A percentile compares a stretch with the other conserved stretches of the same genome.
These are phyloP conservation scores for Heterobasidion irregulare DNA, from an alignment of 1,284 basidiomycete genomes.

Conservation along the genomic window DNA sequence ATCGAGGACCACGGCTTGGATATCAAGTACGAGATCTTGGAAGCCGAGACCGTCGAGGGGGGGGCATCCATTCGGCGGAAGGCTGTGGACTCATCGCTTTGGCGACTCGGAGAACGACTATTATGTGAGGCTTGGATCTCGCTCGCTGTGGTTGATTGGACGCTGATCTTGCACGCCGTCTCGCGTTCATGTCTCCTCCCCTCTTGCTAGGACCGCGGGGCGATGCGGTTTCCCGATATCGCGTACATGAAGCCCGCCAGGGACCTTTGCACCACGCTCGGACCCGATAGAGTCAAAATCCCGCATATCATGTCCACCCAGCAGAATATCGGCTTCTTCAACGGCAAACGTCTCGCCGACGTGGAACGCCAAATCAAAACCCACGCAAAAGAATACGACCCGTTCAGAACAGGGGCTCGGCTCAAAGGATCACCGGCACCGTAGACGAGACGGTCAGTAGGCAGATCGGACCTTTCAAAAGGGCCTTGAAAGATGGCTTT, in stretches of 20 bases:
- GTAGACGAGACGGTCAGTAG: background rate
- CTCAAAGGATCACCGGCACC: background rate
- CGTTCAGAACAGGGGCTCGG: background rate
- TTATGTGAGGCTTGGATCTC: background rate
- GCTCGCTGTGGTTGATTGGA: no score
- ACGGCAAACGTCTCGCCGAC: background rate
- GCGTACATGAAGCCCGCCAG: background rate
- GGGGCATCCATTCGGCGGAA: conserved; percentile 19
- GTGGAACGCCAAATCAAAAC: background rate
- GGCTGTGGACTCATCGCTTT: conserved; percentile 23
- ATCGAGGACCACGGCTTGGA: background rate
- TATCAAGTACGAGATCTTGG: background rate
- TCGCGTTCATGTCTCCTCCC: no score
- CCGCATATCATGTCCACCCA: background rate
- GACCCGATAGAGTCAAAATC: background rate
- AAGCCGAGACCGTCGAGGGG: conserved; percentile 6
- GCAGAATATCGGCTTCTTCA: background rate
- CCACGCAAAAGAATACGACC: background rate
- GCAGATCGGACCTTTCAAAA: conserved; percentile 8
- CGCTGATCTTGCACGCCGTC: no score
- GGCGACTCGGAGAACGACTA: conserved; percentile 5
- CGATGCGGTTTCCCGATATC: background rate
- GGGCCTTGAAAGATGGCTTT: conserved; percentile 5
- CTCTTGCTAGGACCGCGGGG: background rate
- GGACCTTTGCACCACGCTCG: background rate